These are phyloP conservation scores for Clonostachys solani DNA, from an alignment of 2,329 filamentous ascomycete genomes.

Conservation along the genomic window DNA sequence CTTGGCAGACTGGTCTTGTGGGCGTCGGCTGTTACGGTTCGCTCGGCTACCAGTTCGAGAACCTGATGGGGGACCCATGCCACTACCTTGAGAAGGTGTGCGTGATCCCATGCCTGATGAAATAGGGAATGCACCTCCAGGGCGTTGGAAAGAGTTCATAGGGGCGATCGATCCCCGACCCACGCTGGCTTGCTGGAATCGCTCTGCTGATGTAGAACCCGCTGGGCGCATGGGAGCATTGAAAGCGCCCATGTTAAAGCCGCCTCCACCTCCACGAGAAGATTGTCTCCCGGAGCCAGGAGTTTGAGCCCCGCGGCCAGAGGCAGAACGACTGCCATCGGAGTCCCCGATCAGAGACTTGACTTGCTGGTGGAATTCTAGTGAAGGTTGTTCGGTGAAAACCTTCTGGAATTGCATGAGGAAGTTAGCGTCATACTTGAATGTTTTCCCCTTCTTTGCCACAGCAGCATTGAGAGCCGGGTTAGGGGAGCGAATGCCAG, in stretches of 20 bases:
- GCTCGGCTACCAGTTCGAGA: slow-evolving; percentile 60
- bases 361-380: slow-evolving; percentile 90
- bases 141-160: slow-evolving; percentile 32
- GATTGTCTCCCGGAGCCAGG: slow-evolving; percentile 43
- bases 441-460: slow-evolving; percentile 73
- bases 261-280: slow-evolving; percentile 46
- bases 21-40: slow-evolving; percentile 61
- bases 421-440: slow-evolving; percentile 95
- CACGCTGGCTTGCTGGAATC: slow-evolving; percentile 63
- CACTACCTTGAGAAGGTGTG: slow-evolving; percentile 49
- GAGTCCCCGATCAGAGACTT: slow-evolving; percentile 80
- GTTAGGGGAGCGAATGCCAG: slow-evolving; percentile 83
- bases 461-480: slow-evolving; percentile 82
- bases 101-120: slow-evolving; percentile 57
- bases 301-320: slow-evolving; percentile 46
- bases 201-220: slow-evolving; percentile 73
- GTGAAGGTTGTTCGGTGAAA: slow-evolving; percentile 92
- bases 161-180: slow-evolving; percentile 37
- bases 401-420: slow-evolving; percentile 93
- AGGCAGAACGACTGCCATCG: slow-evolving; percentile 57
- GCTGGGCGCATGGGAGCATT: slow-evolving; percentile 55
- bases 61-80: slow-evolving; percentile 65
- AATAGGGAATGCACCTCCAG: slow-evolving; percentile 58
- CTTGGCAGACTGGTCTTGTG: slow-evolving; percentile 59
- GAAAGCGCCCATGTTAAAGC: slow-evolving; percentile 69